Conservation (phyloP, 1,139 yeast genomes). For the Sugiyamaella neomexicana region DNA sequence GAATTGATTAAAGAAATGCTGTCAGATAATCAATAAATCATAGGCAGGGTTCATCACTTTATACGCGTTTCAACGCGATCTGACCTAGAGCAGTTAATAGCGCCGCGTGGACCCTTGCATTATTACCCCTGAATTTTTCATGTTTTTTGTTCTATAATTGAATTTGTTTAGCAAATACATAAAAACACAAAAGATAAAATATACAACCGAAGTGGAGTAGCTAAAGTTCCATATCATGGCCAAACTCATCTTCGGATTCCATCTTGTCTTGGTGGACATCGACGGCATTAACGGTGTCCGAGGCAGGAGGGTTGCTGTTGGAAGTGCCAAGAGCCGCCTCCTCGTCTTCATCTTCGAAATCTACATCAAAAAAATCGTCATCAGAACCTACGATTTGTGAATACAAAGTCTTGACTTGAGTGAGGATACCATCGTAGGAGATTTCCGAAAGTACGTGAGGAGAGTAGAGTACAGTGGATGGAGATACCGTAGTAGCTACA, state of each 20-base stretch:
- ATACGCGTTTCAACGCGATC: not conserved
- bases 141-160: not conserved
- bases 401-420: constrained; percentile 76
- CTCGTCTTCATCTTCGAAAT: constrained; percentile 94
- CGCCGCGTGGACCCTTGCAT: constrained; percentile 9
- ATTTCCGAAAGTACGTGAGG: constrained; percentile 76
- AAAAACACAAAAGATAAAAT: not conserved
- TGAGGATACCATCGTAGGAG: constrained; percentile 84
- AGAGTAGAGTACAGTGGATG: constrained; percentile 48
- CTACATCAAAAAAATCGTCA: constrained; percentile 94
- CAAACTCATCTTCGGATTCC: constrained; percentile 49
- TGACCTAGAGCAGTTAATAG: not conserved
- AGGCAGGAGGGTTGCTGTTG: constrained; percentile 2
- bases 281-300: not conserved
- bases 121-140: not conserved
- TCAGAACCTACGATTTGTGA: constrained; percentile 83
- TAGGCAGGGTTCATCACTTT: not conserved
- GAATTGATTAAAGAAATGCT: not conserved
- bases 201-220: not conserved
- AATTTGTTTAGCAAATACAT: not conserved
- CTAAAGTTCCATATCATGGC: constrained; percentile 68
- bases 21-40: too few relatives aligned
- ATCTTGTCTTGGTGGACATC: constrained; percentile 1
- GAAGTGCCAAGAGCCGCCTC: constrained; percentile 50
- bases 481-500: constrained; percentile 6